phyloP scores from a whole-genome alignment of 768 basidiomycete genomes.

The Hygrophorus russula region DNA sequence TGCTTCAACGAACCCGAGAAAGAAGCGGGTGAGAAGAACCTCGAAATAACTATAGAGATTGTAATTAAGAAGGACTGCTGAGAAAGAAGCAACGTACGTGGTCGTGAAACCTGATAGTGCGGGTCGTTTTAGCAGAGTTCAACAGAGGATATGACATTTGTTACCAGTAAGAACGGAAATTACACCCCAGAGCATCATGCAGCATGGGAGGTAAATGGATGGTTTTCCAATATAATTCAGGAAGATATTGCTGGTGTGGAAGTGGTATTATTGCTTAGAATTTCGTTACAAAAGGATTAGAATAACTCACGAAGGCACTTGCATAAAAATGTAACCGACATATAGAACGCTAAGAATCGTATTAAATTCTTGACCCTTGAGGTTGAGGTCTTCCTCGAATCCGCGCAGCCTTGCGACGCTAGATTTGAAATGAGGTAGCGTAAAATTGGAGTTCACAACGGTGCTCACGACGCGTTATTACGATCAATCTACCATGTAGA shows the following conservation, averaged over 20 bases:
- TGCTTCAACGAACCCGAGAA: conserved; percentile 66
- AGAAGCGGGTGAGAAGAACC: conserved; percentile 58
- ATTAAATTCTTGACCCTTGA: conserved; percentile 50
- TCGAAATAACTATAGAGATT: conserved; percentile 39
- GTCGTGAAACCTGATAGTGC: conserved; percentile 26
- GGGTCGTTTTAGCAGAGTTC: neutral
- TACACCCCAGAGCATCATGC: conserved; percentile 59
- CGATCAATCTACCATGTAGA: conserved; percentile 50
- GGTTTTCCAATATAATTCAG: conserved; percentile 52
- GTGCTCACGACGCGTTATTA: conserved; percentile 51
- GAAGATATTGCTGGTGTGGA: conserved; percentile 48
- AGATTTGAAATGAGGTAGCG: neutral
- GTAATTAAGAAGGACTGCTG: neutral
- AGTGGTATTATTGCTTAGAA: neutral
- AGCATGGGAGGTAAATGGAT: conserved; percentile 49
- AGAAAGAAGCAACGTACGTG: conserved; percentile 15
- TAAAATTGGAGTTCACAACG: conserved; percentile 1
- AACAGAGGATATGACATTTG: conserved; percentile 2
- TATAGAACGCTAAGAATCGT: conserved; percentile 53
- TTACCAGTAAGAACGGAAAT: conserved; percentile 39
- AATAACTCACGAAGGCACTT: conserved; percentile 50
- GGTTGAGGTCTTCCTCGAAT: conserved; percentile 48
- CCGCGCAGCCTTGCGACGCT: conserved; percentile 59
- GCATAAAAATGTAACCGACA: conserved; percentile 62
- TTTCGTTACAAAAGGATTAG: neutral